Base-by-base conservation (phyloP, 768 basidiomycete species). In the Serendipita sp. region DNA sequence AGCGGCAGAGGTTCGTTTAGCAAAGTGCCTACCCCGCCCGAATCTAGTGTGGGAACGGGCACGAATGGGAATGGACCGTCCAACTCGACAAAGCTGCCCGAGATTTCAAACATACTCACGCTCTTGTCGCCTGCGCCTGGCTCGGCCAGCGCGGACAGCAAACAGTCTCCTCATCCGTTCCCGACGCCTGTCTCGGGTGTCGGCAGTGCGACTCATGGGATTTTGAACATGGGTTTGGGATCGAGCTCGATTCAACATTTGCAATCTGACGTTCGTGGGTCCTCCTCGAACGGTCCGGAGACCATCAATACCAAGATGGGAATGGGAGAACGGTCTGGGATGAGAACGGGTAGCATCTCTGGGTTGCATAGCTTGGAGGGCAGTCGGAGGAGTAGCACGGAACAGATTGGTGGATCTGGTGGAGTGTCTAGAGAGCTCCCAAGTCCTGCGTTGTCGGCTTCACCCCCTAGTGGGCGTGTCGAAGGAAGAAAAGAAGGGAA, bases 91-190 rank as follows among this genome's bases (percentile, higher is more conserved):
- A 60, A 60, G 30, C 34, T 60, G 11, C 56, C 56, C n/a, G 56
- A 60, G 18, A 60, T 60, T 30, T 60, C 56, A n/a, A 60, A 60
- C 56, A 60, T 60, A n/a, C 56, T 60, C 36, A 60, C 56, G 23
- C 56, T 60, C 18, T 30, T 60, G 16, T 60, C 56, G 28, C 56
- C 56, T 28, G 56, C 56, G 10, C 56, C 56, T n/a, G 30, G 28
- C 18, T 28, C 28, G 16, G 16, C 56, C 8, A 38, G 10, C 10
- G n/a, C 48, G 32, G 56, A 36, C 28, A 60, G 48, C 30, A 32
- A 28, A 38, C 18, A 60, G n/a, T 60, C 56, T 8, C 56, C 56
- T 34, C 56, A 60, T 30, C 28, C 56, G 35, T 60, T 60, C 56
- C 56, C 56, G 56, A 60, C 56, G 10, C 56, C 56, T 8, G 56